Evolutionary conservation across 331 rosid species (phyloP), one percentile per base, ranked within the genome.

Genomic region (Telfairia occidentalis): DNA sequence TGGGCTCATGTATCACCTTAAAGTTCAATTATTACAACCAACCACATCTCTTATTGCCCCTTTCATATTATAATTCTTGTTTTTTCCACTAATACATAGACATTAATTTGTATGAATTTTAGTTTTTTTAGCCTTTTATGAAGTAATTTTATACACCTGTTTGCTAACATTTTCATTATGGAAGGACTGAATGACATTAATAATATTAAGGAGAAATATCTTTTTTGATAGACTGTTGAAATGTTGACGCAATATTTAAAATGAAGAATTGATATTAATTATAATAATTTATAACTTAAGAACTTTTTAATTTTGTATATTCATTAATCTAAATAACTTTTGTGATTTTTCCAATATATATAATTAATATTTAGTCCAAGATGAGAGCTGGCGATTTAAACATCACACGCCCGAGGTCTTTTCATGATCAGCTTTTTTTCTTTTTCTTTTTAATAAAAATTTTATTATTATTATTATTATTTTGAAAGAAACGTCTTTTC

Each of bases 1-100:
- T 84, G 83, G 89, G 83, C 79, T 86, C 87, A 77, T 49, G 83
- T 61, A 52, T 71, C 80, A 16, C 76, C 38, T 45, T 71, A 53
- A 43, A 46, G 64, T 71, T 32, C 50, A 74, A 66, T 67, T 50
- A 67, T 73, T 76, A 67, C 28, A 81, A 84, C 66, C 74, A 55
- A 40, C 40, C 75, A 15, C 42, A 29, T 59, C 67, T 29, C 66
- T 26, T 9, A 35, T 28, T 53, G 61, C 10, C 55, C 59, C 59
- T 12, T 28, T 63, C 15, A 63, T 63, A 0, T 32, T 63, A 30
- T 24, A 11, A 57, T 1, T 12, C 63, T 57, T 57, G 35, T 57
- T 57, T 4, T 57, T 12, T 26, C 29, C 60, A 13, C 6, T 54
- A 54, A 54, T 9, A 54, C 32, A 24, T 18, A 9, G 7, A 58